These are phyloP conservation scores for Cudoniella acicularis DNA, from an alignment of 495 filamentous ascomycete species.

Conservation along the genomic window DNA sequence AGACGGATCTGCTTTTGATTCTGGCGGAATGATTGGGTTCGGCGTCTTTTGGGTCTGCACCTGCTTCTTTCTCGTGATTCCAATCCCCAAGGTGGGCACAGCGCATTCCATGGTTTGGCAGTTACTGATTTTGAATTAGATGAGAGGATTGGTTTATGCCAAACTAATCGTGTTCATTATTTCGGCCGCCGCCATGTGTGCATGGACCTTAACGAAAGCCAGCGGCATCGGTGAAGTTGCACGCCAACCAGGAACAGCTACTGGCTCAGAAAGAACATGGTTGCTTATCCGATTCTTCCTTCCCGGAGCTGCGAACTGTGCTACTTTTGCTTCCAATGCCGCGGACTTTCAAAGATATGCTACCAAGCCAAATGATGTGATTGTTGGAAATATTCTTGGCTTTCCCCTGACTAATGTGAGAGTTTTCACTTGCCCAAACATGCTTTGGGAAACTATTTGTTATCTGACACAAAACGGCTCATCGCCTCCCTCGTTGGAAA, in stretches of 20 bases:
- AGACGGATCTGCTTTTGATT: constrained; percentile 30
- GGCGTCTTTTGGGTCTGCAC: constrained; percentile 34
- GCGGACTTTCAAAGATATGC: constrained; percentile 38
- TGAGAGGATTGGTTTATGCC: constrained; percentile 34
- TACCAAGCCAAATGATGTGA: constrained; percentile 32
- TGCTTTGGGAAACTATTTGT: too few species aligned
- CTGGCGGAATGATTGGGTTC: constrained; percentile 38
- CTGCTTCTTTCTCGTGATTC: constrained; percentile 34
- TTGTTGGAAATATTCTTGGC: constrained; percentile 33
- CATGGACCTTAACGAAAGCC: constrained; percentile 31
- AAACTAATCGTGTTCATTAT: constrained; percentile 33
- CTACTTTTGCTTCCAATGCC: constrained; percentile 37
- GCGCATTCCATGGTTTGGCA: neutral
- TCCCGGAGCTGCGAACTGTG: constrained; percentile 34
- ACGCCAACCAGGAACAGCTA: constrained; percentile 27
- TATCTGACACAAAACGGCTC: neutral
- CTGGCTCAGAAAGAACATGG: constrained; percentile 30
- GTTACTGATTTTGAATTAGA: constrained; percentile 8
- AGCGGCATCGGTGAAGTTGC: constrained; percentile 26
- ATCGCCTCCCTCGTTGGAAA: constrained; percentile 34
- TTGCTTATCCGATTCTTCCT: constrained; percentile 34
- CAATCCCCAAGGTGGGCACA: constrained; percentile 27
- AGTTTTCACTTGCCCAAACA: too few species aligned
- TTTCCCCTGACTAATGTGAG: constrained; percentile 31
- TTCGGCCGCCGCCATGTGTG: constrained; percentile 34